Evolutionary conservation across 2,329 filamentous ascomycete species (phyloP), one percentile per base, ranked within the genome.

Genomic region (Fusarium bactridioides): DNA sequence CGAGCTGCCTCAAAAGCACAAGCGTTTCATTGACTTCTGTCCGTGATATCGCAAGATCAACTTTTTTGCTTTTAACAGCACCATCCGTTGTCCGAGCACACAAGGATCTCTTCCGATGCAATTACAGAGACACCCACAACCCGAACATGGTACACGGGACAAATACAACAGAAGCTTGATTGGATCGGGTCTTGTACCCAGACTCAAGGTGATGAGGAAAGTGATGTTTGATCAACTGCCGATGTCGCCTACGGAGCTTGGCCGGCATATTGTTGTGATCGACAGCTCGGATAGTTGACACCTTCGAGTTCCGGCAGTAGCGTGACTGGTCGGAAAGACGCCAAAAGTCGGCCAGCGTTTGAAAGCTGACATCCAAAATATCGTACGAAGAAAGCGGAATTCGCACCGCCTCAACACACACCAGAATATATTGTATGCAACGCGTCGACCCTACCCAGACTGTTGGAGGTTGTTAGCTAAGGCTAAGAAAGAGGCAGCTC

Each of bases 221-320:
- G 50, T 38, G 31, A 38, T 44, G 33, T 44, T 43, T 72, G 37
- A 47, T 33, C 47, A 70, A 73, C 51, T 73, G 41, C 69, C 69
- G 64, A 37, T 44, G 54, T 54, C 31, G 31, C 29, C n/a, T 60
- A 35, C 41, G 45, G 65, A 47, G 48, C 60, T 50, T 54, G 23
- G 31, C 37, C 60, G 69, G 69, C 54, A 73, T 44, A 44, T 57
- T 58, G 48, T 53, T 66, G n/a, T 57, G 57, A 70, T 73, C 70
- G 54, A 56, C 65, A 44, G 33, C 31, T 43, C 40, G 37, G 55
- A 66, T 33, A 38, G 31, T 63, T 60, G 27, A 60, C 43, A 23
- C 68, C 31, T 55, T 73, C 50, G 33, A 61, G 31, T 38, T 70
- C 35, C 48, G 44, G 41, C 51, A 70, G 55, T 70, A 70, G 66